Evolutionary conservation across 2,329 filamentous ascomycete genomes (phyloP).

Genomic region (Monosporascus sp.): DNA sequence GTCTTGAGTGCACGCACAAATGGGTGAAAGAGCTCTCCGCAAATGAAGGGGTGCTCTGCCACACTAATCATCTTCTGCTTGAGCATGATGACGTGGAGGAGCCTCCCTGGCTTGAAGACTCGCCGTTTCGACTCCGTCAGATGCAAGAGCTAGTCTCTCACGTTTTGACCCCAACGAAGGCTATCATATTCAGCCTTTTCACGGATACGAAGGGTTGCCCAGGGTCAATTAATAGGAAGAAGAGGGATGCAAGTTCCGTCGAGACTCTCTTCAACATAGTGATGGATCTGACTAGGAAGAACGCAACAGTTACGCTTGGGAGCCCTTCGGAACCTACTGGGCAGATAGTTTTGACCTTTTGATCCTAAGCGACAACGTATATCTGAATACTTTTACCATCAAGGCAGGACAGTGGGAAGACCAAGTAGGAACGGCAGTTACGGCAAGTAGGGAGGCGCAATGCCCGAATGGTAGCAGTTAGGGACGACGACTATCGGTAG

Average conservation of each 20-base stretch:
- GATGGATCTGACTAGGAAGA: constrained; percentile 23
- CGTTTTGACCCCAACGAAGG: constrained; percentile 6
- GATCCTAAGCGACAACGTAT: background rate
- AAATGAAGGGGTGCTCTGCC: constrained; percentile 29
- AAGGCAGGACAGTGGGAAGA: background rate
- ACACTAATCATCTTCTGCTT: constrained; percentile 40
- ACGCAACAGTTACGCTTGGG: constrained; percentile 24
- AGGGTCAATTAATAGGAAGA: constrained; percentile 22
- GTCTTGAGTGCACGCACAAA: constrained; percentile 38
- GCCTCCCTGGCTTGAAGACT: constrained; percentile 26
- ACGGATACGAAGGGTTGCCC: constrained; percentile 25
- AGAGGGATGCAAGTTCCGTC: constrained; percentile 11
- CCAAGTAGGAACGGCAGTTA: no score
- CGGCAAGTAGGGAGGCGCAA: no score
- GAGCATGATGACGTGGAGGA: constrained; percentile 24
- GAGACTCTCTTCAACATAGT: constrained; percentile 30
- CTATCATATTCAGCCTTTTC: constrained; percentile 18
- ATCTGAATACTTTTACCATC: background rate
- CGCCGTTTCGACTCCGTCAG: constrained; percentile 17
- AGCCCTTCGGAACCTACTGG: constrained; percentile 22
- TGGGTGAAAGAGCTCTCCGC: constrained; percentile 23
- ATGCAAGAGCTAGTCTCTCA: constrained; percentile 18
- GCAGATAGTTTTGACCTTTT: constrained; percentile 14
- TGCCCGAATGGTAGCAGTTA: no score
- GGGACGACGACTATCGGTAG: no score